These are phyloP conservation scores for Coemansia sp. DNA, from an alignment of 192 early-diverging fungal genomes.

Conservation along the genomic window DNA sequence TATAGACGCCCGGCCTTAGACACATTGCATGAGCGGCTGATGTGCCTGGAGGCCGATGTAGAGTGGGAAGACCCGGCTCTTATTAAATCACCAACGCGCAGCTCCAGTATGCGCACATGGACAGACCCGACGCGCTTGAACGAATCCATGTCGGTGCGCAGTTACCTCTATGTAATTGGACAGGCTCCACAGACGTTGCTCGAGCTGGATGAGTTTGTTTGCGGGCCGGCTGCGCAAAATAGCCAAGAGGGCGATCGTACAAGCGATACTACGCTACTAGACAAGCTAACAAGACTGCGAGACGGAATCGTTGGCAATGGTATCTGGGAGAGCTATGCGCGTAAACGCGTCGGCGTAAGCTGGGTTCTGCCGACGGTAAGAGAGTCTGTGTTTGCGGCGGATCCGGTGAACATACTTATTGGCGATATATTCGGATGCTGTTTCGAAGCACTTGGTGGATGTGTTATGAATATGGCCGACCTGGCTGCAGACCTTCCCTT, in stretches of 20 bases:
- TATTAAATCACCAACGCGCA: constrained; percentile 43
- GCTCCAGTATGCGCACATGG: constrained; percentile 18
- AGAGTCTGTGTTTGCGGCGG: background rate
- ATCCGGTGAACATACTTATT: constrained; percentile 37
- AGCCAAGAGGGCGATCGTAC: background rate
- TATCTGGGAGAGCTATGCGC: constrained; percentile 52
- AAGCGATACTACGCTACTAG: constrained; percentile 19
- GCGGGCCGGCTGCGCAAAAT: background rate
- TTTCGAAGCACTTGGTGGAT: constrained; percentile 46
- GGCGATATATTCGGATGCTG: constrained; percentile 28
- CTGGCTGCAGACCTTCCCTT: background rate
- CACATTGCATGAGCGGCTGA: constrained; percentile 35
- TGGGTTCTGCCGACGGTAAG: constrained; percentile 16
- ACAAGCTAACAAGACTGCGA: constrained; percentile 28
- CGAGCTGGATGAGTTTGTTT: constrained; percentile 28
- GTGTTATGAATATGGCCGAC: constrained; percentile 15
- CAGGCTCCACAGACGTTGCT: constrained; percentile 21
- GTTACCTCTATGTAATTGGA: constrained; percentile 30
- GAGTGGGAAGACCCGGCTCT: constrained; percentile 53
- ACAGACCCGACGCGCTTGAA: constrained; percentile 45
- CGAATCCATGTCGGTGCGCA: constrained; percentile 48
- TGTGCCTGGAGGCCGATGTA: constrained; percentile 49
- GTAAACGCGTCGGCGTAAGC: constrained; percentile 48
- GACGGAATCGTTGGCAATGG: constrained; percentile 46
- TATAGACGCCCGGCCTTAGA: constrained; percentile 13